phyloP scores from a whole-genome alignment of 805 yeast genomes.

The Kazachstania africana region DNA sequence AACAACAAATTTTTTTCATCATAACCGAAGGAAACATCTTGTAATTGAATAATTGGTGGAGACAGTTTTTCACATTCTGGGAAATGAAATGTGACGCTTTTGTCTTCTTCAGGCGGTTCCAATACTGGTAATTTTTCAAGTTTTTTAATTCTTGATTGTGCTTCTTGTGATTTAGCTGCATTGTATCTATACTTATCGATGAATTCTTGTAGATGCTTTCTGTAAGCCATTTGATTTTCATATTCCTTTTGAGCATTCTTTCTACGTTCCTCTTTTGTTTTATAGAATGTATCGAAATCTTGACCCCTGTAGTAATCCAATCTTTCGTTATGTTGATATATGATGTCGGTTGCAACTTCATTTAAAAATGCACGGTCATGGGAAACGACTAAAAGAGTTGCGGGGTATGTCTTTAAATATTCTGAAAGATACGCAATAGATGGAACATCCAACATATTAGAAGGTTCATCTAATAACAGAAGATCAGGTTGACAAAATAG shows the following conservation, averaged over 20 bases:
- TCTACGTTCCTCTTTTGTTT: conserved; percentile 89
- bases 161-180: conserved; percentile 96
- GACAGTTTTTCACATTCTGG: conserved; percentile 91
- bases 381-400: conserved; percentile 90
- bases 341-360: conserved; percentile 97
- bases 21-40: conserved; percentile 81
- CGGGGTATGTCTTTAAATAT: conserved; percentile 79
- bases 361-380: conserved; percentile 96
- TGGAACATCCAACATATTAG: conserved; percentile 99
- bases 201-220: conserved; percentile 86
- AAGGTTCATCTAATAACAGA: conserved; percentile 91
- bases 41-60: conserved; percentile 86
- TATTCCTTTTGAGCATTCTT: conserved; percentile 90
- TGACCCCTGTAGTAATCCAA: conserved; percentile 91
- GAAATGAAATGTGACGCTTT: conserved; percentile 71
- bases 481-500: conserved; percentile 94
- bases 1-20: conserved; percentile 50
- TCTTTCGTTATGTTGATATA: conserved; percentile 95
- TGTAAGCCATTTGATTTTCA: conserved; percentile 92
- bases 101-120: conserved; percentile 92
- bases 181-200: conserved; percentile 95
- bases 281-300: conserved; percentile 84
- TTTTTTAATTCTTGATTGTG: conserved; percentile 95
- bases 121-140: conserved; percentile 86
- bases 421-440: conserved; percentile 88